A percentile compares a stretch with the other conserved stretches of the same genome.
phyloP scores from a whole-genome alignment of 148 eudicot genomes.

The Rhododendron mucronatum region DNA sequence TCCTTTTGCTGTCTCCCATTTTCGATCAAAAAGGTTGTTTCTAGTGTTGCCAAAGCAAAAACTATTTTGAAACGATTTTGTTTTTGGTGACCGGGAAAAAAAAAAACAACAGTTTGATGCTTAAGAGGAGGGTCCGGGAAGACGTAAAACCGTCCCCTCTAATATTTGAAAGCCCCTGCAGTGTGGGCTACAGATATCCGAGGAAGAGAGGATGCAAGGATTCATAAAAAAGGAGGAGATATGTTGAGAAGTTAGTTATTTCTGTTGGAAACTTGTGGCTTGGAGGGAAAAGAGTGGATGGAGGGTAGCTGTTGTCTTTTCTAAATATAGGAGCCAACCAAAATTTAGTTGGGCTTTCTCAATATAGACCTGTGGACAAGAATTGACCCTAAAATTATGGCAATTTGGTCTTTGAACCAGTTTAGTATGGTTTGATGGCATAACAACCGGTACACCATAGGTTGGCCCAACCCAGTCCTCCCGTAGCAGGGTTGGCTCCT shows the following conservation, averaged over 20 bases:
- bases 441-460: too few relatives aligned
- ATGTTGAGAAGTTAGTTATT: neutral
- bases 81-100: too few relatives aligned
- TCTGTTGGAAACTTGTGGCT: neutral
- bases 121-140: neutral
- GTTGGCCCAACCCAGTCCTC: too few relatives aligned
- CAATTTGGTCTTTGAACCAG: neutral
- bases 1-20: neutral
- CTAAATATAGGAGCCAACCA: neutral
- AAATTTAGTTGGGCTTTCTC: neutral
- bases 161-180: neutral
- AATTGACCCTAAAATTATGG: neutral
- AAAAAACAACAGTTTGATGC: neutral
- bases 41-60: neutral
- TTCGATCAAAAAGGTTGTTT: neutral
- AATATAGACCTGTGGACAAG: neutral
- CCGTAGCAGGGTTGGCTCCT: too few relatives aligned
- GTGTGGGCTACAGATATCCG: neutral
- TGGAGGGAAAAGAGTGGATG: neutral
- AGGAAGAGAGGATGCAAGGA: neutral
- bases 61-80: neutral
- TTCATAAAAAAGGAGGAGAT: neutral
- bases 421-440: neutral
- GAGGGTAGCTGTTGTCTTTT: neutral
- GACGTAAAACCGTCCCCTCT: neutral